Evolutionary conservation across 768 basidiomycete genomes (phyloP).

Genomic region (Steccherinum ochraceum): DNA sequence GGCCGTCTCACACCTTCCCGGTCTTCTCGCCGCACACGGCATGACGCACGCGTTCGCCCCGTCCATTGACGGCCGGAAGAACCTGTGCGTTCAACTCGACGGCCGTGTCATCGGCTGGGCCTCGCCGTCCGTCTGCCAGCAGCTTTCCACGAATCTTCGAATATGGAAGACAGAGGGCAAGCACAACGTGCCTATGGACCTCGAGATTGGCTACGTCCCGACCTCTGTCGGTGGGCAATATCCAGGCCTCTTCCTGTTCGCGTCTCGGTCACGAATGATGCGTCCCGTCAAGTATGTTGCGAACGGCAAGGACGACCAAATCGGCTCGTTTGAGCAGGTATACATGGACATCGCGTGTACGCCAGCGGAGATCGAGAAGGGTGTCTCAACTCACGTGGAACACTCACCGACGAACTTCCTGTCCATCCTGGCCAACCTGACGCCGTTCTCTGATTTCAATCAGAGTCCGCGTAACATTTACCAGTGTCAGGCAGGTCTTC

Average conservation of each 20-base stretch:
- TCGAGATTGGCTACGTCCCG: slow-evolving; percentile 92
- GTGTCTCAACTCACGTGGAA: slow-evolving; percentile 86
- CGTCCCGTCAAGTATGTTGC: slow-evolving; percentile 87
- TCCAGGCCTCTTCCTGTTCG: slow-evolving; percentile 91
- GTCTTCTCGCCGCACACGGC: slow-evolving; percentile 77
- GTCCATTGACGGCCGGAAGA: slow-evolving; percentile 73
- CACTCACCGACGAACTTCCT: slow-evolving; percentile 92
- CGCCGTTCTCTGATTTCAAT: slow-evolving; percentile 99
- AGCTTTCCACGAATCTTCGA: slow-evolving; percentile 80
- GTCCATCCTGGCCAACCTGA: slow-evolving; percentile 94
- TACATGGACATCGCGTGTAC: slow-evolving; percentile 98
- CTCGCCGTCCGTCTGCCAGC: slow-evolving; percentile 59
- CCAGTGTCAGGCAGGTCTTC: slow-evolving; percentile 70
- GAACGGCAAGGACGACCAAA: slow-evolving; percentile 82
- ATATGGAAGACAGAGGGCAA: slow-evolving; percentile 91
- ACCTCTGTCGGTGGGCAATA: slow-evolving; percentile 88
- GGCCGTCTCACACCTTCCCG: slow-evolving; percentile 70
- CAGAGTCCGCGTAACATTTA: slow-evolving; percentile 93
- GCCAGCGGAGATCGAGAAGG: slow-evolving; percentile 70
- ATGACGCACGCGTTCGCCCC: slow-evolving; percentile 89
- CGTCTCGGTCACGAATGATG: slow-evolving; percentile 91
- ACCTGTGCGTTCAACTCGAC: slow-evolving; percentile 90
- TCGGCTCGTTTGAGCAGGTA: slow-evolving; percentile 97
- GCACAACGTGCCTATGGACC: slow-evolving; percentile 79
- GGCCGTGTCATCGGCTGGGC: slow-evolving; percentile 95